Conservation (phyloP, 2,329 filamentous ascomycete species). For the Fusarium redolens region DNA sequence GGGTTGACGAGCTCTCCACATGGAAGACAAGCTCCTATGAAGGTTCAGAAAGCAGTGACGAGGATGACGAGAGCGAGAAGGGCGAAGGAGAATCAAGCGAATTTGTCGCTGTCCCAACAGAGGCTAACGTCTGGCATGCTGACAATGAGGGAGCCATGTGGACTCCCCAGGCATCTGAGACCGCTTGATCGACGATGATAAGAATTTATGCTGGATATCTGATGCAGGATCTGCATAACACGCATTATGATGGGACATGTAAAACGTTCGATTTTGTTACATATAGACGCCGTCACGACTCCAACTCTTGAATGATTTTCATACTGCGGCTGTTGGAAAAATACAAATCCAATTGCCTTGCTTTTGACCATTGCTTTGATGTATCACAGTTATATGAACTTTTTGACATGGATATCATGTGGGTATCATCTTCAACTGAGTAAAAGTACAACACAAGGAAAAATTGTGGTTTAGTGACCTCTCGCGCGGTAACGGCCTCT, state of each 20-base stretch:
- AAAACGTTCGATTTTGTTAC: conserved; percentile 41
- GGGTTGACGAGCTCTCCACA: conserved; percentile 66
- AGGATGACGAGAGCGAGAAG: conserved; percentile 51
- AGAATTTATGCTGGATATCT: conserved; percentile 25
- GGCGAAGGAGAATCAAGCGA: conserved; percentile 52
- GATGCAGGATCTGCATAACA: conserved; percentile 29
- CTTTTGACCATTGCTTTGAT: conserved; percentile 1
- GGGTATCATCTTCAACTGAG: conserved; percentile 33
- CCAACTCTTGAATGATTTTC: conserved; percentile 37
- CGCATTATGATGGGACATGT: conserved; percentile 42
- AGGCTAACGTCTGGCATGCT: conserved; percentile 56
- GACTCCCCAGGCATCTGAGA: conserved; percentile 49
- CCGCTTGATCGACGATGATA: conserved; percentile 28
- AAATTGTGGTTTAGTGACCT: conserved; percentile 42
- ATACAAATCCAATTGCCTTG: conserved; percentile 21
- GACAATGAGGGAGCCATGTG: conserved; percentile 59
- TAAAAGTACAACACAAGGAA: conserved; percentile 15
- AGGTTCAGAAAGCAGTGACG: conserved; percentile 51
- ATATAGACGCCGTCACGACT: conserved; percentile 49
- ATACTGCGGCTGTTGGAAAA: conserved; percentile 5
- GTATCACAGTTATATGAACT: not conserved
- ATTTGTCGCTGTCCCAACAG: conserved; percentile 62
- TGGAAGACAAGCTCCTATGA: conserved; percentile 62
- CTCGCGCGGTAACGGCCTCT: conserved; percentile 53
- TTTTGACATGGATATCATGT: not conserved